Evolutionary conservation across 2,329 filamentous ascomycete genomes (phyloP), one percentile per base, ranked within the genome.

Genomic region (Penicillium sp.): DNA sequence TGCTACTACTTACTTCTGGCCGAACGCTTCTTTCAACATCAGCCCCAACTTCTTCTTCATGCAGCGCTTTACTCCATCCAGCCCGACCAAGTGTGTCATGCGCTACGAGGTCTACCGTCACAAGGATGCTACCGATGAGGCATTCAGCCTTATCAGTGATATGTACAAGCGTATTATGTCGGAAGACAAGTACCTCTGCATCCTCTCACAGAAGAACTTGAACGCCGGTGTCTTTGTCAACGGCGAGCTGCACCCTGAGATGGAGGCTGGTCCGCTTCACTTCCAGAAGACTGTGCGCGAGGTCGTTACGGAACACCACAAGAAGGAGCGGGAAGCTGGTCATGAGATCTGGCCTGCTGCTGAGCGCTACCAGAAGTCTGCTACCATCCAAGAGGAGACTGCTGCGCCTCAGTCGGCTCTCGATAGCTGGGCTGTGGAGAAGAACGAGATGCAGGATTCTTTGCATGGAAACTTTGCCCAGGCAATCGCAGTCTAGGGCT

Each of bases 161-260:
- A 84, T 86, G 67, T 88, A 87, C 77, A 86, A 86, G 74, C 82
- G 83, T 35, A 81, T 88, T 72, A 84, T 87, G 83, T 80, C 79
- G 1, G 86, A 89, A 69, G 86, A 88, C 73, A 88, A 88, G 68
- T 77, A 82, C 22, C 80, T 88, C n/a, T 88, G 85, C 73, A 74
- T 80, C 59, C 77, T 77, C 13, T 80, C 83, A 0, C 85, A 88
- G 69, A 79, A 79, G 70, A 88, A 88, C 69, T 77, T 88, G 61
- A 83, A 84, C 67, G 76, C 80, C 0, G 85, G 85, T 7, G 79
- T 86, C 48, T 88, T 86, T 60, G 75, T 86, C 68, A 87, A 85
- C 65, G 86, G 85, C 48, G 80, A 86, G 68, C 73, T 88, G 68
- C 86, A 88, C 68, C 84, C 86, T 0, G 73, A 77, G 46, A 79